These are phyloP conservation scores for Phialophora chinensis DNA, from an alignment of 2,329 filamentous ascomycete species.

Conservation along the genomic window DNA sequence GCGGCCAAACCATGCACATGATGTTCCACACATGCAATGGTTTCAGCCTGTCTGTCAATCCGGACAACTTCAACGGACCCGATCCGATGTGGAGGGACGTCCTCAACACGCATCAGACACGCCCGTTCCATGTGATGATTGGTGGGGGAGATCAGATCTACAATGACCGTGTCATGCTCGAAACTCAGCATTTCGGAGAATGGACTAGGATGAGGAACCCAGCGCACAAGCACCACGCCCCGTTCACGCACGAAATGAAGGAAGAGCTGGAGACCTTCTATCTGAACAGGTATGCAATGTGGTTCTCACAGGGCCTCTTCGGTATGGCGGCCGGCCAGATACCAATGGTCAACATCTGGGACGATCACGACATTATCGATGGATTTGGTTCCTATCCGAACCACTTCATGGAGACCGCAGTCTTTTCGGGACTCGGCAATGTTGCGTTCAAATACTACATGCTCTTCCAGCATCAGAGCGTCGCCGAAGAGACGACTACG, in stretches of 20 bases:
- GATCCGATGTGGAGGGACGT: slow-evolving; percentile 98
- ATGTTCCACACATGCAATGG: slow-evolving; percentile 99
- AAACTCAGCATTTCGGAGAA: slow-evolving; percentile 77
- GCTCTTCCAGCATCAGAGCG: slow-evolving; percentile 95
- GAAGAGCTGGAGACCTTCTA: slow-evolving; percentile 89
- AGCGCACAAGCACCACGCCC: slow-evolving; percentile 75
- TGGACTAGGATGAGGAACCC: slow-evolving; percentile 85
- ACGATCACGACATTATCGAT: slow-evolving; percentile 91
- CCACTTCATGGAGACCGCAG: slow-evolving; percentile 85
- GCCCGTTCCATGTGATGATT: slow-evolving; percentile 97
- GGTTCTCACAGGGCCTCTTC: slow-evolving; percentile 96
- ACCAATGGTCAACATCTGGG: slow-evolving; percentile 97
- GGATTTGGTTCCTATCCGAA: slow-evolving; percentile 94
- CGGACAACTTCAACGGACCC: slow-evolving; percentile 83
- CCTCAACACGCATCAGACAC: slow-evolving; percentile 85
- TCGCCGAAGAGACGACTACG: slow-evolving; percentile 77
- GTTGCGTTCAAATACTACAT: slow-evolving; percentile 99
- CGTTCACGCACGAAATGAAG: slow-evolving; percentile 82
- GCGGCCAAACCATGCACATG: slow-evolving; percentile 89
- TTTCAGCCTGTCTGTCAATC: slow-evolving; percentile 79
- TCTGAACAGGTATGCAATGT: slow-evolving; percentile 84
- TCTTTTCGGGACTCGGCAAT: slow-evolving; percentile 86
- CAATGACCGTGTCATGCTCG: slow-evolving; percentile 80
- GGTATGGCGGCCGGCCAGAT: slow-evolving; percentile 93
- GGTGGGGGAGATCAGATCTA: slow-evolving; percentile 97